Percentiles rank a stretch among this genome's conserved stretches.
Conservation (phyloP, 352 stramenopile genomes). For the Globisporangium canariense region DNA sequence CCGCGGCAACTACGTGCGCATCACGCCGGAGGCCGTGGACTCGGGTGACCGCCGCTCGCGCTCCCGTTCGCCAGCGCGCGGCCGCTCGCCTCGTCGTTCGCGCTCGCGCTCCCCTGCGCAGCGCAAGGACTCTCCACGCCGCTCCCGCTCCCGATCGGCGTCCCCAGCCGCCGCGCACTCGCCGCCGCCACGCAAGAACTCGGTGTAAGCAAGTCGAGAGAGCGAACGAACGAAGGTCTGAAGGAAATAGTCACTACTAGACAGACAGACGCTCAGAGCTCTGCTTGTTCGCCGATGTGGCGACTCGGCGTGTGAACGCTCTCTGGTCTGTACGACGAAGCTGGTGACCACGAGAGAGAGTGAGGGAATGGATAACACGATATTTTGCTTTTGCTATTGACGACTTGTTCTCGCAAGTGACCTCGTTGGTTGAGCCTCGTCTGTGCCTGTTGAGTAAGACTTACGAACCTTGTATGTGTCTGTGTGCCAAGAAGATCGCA, state of each 20-base stretch:
- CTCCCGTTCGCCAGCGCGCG: constrained; percentile 58
- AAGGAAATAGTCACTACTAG: not conserved
- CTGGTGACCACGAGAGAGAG: not conserved
- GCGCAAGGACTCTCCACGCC: constrained; percentile 60
- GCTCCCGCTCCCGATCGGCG: constrained; percentile 63
- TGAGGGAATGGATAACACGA: constrained; percentile 10
- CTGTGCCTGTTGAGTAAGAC: too few relatives aligned
- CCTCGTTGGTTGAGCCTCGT: not conserved
- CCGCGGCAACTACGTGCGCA: constrained; percentile 77
- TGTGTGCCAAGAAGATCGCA: too few relatives aligned
- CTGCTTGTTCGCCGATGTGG: not conserved
- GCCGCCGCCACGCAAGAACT: constrained; percentile 65
- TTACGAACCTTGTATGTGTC: too few relatives aligned
- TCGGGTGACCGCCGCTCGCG: constrained; percentile 38
- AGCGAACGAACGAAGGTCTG: not conserved
- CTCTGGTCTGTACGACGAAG: constrained; percentile 4
- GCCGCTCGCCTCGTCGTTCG: constrained; percentile 59
- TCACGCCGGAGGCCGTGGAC: constrained; percentile 41
- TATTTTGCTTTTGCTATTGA: constrained; percentile 16
- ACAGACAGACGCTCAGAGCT: not conserved
- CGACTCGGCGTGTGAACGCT: not conserved
- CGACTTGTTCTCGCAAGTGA: not conserved
- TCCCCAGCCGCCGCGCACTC: constrained; percentile 51
- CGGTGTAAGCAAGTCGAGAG: constrained; percentile 37
- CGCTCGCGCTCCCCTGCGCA: constrained; percentile 64